Conservation (phyloP, 257 asterid genomes). For the Solanum chiquidenum region DNA sequence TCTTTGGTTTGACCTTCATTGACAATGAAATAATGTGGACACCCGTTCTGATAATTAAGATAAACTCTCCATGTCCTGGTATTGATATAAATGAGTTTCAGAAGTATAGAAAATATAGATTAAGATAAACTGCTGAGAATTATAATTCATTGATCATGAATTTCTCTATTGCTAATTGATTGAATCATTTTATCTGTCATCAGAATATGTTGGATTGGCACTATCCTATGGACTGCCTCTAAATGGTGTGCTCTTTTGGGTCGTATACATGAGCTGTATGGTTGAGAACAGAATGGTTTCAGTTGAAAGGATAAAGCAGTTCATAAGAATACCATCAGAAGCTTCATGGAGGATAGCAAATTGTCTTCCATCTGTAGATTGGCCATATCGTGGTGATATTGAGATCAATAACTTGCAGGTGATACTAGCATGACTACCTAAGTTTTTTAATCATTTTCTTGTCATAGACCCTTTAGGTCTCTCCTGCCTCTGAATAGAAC, state of each 20-base stretch:
- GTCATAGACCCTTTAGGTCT: not conserved
- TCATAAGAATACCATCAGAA: slow-evolving; percentile 50
- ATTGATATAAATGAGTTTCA: not conserved
- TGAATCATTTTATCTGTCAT: not conserved
- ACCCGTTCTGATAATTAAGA: not conserved
- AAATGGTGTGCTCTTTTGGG: slow-evolving; percentile 31
- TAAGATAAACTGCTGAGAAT: not conserved
- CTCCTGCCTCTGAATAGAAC: not conserved
- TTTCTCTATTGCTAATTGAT: not conserved
- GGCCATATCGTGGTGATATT: slow-evolving; percentile 59
- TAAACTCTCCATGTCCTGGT: not conserved
- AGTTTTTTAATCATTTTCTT: not conserved
- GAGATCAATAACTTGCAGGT: slow-evolving; percentile 54
- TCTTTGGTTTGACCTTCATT: not conserved
- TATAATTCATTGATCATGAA: not conserved
- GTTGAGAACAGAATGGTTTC: slow-evolving; percentile 73
- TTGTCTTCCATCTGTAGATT: slow-evolving; percentile 25
- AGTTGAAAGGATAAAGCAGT: slow-evolving; percentile 70
- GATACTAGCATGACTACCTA: not conserved
- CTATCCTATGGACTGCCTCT: slow-evolving; percentile 61
- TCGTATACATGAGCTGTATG: slow-evolving; percentile 27
- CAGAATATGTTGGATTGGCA: slow-evolving; percentile 55
- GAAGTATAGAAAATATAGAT: not conserved
- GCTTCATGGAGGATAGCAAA: slow-evolving; percentile 43
- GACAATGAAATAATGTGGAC: not conserved